Evolutionary conservation across 2,329 filamentous ascomycete genomes (phyloP), one percentile per base, ranked within the genome.

Genomic region (Colletotrichum lentis): DNA sequence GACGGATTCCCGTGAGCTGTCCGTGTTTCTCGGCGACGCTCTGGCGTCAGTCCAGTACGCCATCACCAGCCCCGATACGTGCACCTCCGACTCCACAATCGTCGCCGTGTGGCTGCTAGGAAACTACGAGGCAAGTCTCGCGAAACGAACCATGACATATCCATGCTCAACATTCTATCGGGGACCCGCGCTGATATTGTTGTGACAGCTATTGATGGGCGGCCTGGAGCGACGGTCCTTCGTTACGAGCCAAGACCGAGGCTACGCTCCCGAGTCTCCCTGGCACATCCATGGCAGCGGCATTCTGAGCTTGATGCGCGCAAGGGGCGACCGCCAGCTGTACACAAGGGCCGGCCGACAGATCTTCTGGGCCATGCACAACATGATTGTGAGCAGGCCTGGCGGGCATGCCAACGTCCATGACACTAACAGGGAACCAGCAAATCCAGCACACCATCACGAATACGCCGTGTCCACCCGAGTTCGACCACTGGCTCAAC

Each of bases 21-120:
- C 74, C 7, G 70, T 67, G 2, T 80, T 78, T 62, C 74, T 81
- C 39, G 77, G 78, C 5, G 78, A 77, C 69, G 78, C 79, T 0
- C 67, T 81, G 50, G 74, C 72, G n/a, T 73, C 77, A 3, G 75
- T 85, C 20, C 74, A 78, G 46, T 72, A 76, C 7, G 81, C 82
- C 7, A 71, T 81, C 18, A 74, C 70, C 7, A 72, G 58, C 55
- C 75, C 11, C 72, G 74, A 5, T 69, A 71, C 7, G 76, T 77
- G 6, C 70, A 75, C 5, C 39, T 74, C 47, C 67, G 80, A 63
- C 73, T 79, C 24, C 77, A 81, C 62, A 22, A 76, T 81, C 18
- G 77, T 77, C 18, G 78, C 80, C 3, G 77, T 81, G 3, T 81
- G 80, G 80, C 74, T 81, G 41, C 71, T 81, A 22, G 70, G 77